Evolutionary conservation across 352 stramenopile species (phyloP).

Genomic region (Thraustotheca clavata): DNA sequence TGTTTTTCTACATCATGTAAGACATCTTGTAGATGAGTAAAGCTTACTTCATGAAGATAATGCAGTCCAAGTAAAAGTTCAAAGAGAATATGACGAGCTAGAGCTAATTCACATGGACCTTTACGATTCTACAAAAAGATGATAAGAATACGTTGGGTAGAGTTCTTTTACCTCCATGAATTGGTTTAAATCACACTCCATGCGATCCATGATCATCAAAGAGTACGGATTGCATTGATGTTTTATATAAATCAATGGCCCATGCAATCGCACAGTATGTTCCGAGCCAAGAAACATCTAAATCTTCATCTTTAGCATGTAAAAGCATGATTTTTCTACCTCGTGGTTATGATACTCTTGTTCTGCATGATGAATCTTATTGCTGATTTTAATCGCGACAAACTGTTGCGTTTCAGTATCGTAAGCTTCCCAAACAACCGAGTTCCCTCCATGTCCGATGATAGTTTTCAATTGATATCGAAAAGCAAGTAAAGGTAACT

Average conservation of each 20-base stretch:
- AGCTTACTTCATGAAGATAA: conserved; percentile 8
- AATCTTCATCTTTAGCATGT: not conserved
- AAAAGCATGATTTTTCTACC: not conserved
- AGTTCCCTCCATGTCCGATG: conserved; percentile 3
- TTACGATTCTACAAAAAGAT: not conserved
- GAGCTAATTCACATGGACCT: not conserved
- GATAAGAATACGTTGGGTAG: not conserved
- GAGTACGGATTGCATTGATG: not conserved
- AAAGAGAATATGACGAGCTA: conserved; percentile 15
- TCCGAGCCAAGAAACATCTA: not conserved
- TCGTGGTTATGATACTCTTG: conserved; percentile 11
- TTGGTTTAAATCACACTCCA: conserved; percentile 15
- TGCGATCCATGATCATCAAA: conserved; percentile 12
- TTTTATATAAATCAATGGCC: not conserved
- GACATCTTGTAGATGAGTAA: not conserved
- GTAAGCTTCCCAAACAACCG: conserved; percentile 16
- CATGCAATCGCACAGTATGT: conserved; percentile 1
- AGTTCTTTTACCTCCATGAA: conserved; percentile 9
- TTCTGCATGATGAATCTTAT: not conserved
- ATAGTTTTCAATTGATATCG: not conserved
- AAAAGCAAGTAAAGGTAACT: not conserved
- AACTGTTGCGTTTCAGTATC: not conserved
- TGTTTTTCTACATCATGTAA: conserved; percentile 9
- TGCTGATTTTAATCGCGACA: conserved; percentile 1
- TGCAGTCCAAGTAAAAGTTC: not conserved